phyloP scores from a whole-genome alignment of 2,329 filamentous ascomycete genomes.

The Aureobasidium musti region DNA sequence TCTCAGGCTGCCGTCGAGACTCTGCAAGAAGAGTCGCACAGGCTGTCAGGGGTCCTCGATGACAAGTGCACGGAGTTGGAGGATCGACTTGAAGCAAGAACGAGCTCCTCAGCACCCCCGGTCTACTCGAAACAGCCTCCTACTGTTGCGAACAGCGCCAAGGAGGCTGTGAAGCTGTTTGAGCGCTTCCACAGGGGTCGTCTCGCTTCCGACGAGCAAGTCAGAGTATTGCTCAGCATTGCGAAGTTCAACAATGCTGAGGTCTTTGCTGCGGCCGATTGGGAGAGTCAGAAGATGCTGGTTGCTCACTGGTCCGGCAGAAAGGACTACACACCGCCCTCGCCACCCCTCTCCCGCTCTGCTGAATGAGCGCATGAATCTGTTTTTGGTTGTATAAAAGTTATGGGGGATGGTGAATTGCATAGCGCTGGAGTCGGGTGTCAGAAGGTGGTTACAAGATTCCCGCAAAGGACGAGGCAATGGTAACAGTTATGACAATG shows the following conservation, averaged over 20 bases:
- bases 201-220: neutral
- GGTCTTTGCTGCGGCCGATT: neutral
- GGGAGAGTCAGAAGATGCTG: neutral
- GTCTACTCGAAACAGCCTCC: neutral
- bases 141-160: neutral
- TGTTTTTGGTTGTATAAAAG: neutral
- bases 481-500: too few species aligned
- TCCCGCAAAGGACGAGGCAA: neutral
- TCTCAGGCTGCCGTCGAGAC: neutral
- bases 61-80: conserved; percentile 6
- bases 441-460: neutral
- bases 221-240: neutral
- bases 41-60: neutral
- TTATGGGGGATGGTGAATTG: neutral
- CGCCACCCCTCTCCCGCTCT: neutral
- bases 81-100: neutral
- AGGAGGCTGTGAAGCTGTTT: neutral
- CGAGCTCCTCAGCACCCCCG: neutral
- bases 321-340: neutral
- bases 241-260: conserved; percentile 2
- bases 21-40: neutral
- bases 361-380: neutral
- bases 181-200: neutral
- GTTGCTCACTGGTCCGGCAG: neutral
- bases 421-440: neutral